A percentile compares a stretch with the other conserved stretches of the same genome.
Conservation (phyloP, 2,329 filamentous ascomycete species). For the Endothia cerciana region DNA sequence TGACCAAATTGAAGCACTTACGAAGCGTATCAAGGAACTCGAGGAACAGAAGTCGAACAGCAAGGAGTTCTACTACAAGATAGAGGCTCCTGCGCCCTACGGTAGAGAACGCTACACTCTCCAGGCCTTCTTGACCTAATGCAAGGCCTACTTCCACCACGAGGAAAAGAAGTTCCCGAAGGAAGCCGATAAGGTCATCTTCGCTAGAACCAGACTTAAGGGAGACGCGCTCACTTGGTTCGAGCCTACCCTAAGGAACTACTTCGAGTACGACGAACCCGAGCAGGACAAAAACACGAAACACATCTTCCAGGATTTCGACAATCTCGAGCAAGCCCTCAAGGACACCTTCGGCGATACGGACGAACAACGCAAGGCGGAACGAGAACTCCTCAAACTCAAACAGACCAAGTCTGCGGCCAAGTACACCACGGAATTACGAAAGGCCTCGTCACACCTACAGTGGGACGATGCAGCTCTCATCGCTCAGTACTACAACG, state of each 20-base stretch:
- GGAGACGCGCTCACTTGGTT: neutral
- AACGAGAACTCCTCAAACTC: neutral
- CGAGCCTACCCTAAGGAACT: neutral
- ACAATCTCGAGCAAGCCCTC: neutral
- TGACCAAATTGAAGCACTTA: neutral
- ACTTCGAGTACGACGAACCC: neutral
- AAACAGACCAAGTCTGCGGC: neutral
- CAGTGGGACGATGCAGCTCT: neutral
- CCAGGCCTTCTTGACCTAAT: neutral
- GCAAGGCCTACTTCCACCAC: neutral
- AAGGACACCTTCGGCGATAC: neutral
- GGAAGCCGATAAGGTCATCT: neutral
- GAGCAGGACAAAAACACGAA: neutral
- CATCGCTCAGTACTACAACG: neutral
- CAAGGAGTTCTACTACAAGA: neutral
- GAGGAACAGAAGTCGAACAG: neutral
- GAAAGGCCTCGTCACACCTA: neutral
- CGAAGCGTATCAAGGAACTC: neutral
- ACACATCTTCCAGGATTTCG: neutral
- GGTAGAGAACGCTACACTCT: neutral
- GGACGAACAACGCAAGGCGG: neutral
- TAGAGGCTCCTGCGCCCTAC: neutral
- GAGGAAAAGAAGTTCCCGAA: neutral
- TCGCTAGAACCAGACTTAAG: neutral
- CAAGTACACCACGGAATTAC: neutral